Base-by-base conservation (phyloP, 106 monocot genomes). In the Agapanthus africanus region DNA sequence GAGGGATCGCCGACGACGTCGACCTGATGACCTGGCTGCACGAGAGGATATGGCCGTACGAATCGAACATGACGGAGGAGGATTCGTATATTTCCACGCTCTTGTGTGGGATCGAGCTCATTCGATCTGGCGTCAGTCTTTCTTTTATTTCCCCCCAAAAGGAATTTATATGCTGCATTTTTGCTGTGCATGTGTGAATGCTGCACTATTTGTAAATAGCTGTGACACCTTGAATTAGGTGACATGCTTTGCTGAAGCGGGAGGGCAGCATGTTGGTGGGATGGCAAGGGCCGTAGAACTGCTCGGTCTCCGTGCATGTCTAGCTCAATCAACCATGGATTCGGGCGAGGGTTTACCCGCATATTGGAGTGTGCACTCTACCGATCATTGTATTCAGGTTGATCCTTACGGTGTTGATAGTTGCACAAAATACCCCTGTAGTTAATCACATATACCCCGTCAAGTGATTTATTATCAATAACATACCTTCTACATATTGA, bases 221-320 rank as follows among this genome's bases (percentile, higher is more conserved):
- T n/a, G n/a, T n/a, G n/a, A n/a, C n/a, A n/a, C 6, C 19, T 50
- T 72, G 67, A 68, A 72, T 54, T 77, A 93, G 93, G 89, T 90
- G 39, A 90, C 94, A 30, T 94, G 87, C 76, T 94, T 94, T 83
- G 94, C 94, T 18, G 94, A 94, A 79, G 94, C 94, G 68, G 94
- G 94, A 35, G 94, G 94, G 13, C 94, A 94, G 32, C 87, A 90
- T 83, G 94, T 94, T 30, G 37, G 38, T 37, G 90, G 72, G 35
- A 94, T 94, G 94, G 90, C 87, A 67, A 80, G 76, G 57, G 90
- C 94, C 70, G 94, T 94, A 10, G 74, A 90, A 38, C 37, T 82
- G 47, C 72, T 94, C 38, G 94, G 94, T 11, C n/a, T 94, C 33
- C 82, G 94, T 37, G 94, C 82, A 67, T 94, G 94, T 61, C 79